Evolutionary conservation across 768 basidiomycete species (phyloP).

Genomic region (Amylocystis lapponica): DNA sequence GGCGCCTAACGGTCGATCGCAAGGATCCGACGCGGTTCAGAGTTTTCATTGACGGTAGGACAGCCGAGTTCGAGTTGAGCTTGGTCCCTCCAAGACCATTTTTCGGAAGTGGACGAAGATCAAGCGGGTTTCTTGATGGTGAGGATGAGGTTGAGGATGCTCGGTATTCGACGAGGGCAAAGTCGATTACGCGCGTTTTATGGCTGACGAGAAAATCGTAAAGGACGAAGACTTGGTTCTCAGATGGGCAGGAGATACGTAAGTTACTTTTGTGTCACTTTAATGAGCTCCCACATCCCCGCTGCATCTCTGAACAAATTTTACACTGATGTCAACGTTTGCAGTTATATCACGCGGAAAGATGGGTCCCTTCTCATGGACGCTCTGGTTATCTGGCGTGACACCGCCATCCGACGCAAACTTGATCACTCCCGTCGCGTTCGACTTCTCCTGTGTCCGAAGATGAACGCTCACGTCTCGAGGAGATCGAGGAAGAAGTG

Average conservation of each 20-base stretch:
- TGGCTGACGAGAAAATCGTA: constrained; percentile 59
- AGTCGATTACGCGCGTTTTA: constrained; percentile 58
- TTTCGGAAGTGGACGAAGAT: constrained; percentile 7
- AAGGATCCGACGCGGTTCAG: constrained; percentile 59
- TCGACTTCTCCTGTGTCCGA: constrained; percentile 33
- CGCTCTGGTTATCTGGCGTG: constrained; percentile 68
- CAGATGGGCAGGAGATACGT: constrained; percentile 66
- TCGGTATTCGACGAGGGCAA: constrained; percentile 51
- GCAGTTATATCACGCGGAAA: constrained; percentile 70
- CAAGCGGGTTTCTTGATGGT: constrained; percentile 23
- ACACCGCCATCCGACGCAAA: constrained; percentile 27
- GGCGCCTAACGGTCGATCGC: constrained; percentile 51
- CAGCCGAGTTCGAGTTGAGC: constrained; percentile 71
- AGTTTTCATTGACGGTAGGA: constrained; percentile 54
- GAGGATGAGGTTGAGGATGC: constrained; percentile 49
- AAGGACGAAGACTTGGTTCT: constrained; percentile 65
- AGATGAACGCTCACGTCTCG: constrained; percentile 22
- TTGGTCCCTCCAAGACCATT: no score
- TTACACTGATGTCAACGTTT: neutral
- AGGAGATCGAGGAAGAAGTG: constrained; percentile 20
- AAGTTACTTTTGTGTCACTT: constrained; percentile 25
- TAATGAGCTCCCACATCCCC: no score
- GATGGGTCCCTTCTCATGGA: constrained; percentile 74
- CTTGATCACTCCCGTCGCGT: constrained; percentile 20
- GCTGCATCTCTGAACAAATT: neutral